Evolutionary conservation across 2,329 filamentous ascomycete genomes (phyloP).

Genomic region (Fusarium sp.): DNA sequence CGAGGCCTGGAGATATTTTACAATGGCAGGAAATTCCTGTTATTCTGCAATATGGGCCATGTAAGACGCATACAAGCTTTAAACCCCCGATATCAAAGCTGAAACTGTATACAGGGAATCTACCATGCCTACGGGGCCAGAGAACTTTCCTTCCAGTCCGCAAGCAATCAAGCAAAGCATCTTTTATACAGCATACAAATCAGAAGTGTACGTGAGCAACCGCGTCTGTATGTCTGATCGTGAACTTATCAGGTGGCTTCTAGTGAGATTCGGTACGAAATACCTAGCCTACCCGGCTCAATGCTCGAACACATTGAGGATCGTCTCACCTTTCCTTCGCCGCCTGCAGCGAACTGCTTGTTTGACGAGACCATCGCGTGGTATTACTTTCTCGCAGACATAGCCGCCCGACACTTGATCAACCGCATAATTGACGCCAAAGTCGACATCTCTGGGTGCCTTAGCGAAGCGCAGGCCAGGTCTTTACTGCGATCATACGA

Average conservation of each 20-base stretch:
- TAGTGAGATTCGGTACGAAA: neutral
- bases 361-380: neutral
- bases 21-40: neutral
- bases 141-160: neutral
- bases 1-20: neutral
- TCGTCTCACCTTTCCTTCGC: neutral
- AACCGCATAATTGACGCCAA: conserved; percentile 3
- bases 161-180: neutral
- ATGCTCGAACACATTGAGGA: neutral
- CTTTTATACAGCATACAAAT: neutral
- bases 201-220: neutral
- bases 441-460: neutral
- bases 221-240: neutral
- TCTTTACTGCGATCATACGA: neutral
- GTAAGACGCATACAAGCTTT: neutral
- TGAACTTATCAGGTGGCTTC: neutral
- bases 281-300: neutral
- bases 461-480: neutral
- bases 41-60: neutral
- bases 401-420: conserved; percentile 22
- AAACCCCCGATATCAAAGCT: neutral
- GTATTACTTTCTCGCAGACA: conserved; percentile 24
- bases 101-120: neutral
- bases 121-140: neutral
- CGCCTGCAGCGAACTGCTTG: neutral